Conservation (phyloP, 2,329 filamentous ascomycete species). For the Biscogniauxia mediterranea region DNA sequence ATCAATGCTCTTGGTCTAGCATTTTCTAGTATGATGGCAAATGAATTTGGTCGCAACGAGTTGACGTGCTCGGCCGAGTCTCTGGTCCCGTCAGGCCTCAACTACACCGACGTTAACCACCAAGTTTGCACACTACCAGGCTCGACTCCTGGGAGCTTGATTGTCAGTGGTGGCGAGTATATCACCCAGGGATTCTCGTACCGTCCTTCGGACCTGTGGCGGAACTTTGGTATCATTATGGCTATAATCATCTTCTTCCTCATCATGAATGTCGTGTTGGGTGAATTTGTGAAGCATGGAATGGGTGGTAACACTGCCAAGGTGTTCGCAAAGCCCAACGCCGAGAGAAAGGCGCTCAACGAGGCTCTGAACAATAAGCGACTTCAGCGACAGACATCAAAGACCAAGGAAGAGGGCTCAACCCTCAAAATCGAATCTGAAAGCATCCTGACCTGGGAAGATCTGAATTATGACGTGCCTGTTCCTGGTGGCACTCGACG, state of each 20-base stretch:
- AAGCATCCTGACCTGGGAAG: conserved; percentile 80
- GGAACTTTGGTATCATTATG: conserved; percentile 80
- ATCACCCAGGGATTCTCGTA: conserved; percentile 69
- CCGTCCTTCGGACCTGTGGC: conserved; percentile 66
- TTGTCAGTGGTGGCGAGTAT: conserved; percentile 67
- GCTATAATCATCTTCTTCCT: conserved; percentile 76
- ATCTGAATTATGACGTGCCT: conserved; percentile 74
- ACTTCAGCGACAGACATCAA: conserved; percentile 50
- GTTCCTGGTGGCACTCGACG: conserved; percentile 55
- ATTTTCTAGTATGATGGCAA: conserved; percentile 80
- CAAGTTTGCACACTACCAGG: conserved; percentile 82
- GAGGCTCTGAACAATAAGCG: conserved; percentile 59
- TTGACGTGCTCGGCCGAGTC: conserved; percentile 67
- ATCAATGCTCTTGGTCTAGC: conserved; percentile 72
- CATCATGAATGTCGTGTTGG: conserved; percentile 70
- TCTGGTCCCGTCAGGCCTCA: conserved; percentile 68
- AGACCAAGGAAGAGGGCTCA: conserved; percentile 42
- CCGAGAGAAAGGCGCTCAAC: conserved; percentile 66
- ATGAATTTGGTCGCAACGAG: conserved; percentile 72
- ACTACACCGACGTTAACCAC: conserved; percentile 68
- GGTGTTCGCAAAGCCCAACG: conserved; percentile 69
- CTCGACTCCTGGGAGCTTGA: conserved; percentile 60
- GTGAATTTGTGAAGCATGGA: conserved; percentile 75
- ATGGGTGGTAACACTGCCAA: conserved; percentile 79
- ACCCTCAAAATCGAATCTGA: conserved; percentile 59